These are phyloP conservation scores for Caloboletus inedulis DNA, from an alignment of 1,284 basidiomycete genomes.

Conservation along the genomic window DNA sequence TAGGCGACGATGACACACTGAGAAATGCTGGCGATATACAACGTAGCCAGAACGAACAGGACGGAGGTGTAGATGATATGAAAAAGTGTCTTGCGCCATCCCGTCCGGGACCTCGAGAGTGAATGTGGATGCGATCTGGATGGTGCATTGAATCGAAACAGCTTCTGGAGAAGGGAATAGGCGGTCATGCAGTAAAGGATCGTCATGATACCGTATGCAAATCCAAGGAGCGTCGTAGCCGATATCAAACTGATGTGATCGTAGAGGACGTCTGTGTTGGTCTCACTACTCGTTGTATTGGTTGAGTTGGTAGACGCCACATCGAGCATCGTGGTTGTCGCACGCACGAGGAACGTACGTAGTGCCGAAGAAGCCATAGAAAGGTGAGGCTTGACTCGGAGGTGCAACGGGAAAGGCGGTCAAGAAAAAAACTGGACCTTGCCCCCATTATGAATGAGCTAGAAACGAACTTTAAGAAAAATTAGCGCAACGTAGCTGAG, in stretches of 20 bases:
- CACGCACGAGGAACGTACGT: conserved; percentile 5
- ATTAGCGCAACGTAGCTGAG: no score
- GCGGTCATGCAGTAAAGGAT: conserved; percentile 23
- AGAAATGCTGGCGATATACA: conserved; percentile 31
- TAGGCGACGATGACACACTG: conserved; percentile 28
- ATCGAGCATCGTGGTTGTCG: conserved; percentile 9
- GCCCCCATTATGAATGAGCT: conserved; percentile 17
- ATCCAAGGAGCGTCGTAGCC: conserved; percentile 25
- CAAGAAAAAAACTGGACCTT: conserved; percentile 13
- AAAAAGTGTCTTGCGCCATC: conserved; percentile 23
- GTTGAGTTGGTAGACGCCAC: conserved; percentile 9
- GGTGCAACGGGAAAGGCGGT: conserved; percentile 8
- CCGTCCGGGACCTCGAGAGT: background rate
- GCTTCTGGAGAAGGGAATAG: conserved; percentile 22
- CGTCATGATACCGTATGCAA: conserved; percentile 23
- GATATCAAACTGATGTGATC: conserved; percentile 26
- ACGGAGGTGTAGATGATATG: conserved; percentile 28
- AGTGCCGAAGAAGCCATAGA: conserved; percentile 6
- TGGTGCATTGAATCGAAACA: conserved; percentile 9
- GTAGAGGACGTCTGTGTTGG: conserved; percentile 8
- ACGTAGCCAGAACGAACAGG: conserved; percentile 31
- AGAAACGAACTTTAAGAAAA: conserved; percentile 26
- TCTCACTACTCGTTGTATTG: conserved; percentile 3
- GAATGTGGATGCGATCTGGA: conserved; percentile 10
- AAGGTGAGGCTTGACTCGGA: conserved; percentile 5